Evolutionary conservation across 495 filamentous ascomycete genomes (phyloP), one percentile per base, ranked within the genome.

Genomic region (Penicillium verhagenii): DNA sequence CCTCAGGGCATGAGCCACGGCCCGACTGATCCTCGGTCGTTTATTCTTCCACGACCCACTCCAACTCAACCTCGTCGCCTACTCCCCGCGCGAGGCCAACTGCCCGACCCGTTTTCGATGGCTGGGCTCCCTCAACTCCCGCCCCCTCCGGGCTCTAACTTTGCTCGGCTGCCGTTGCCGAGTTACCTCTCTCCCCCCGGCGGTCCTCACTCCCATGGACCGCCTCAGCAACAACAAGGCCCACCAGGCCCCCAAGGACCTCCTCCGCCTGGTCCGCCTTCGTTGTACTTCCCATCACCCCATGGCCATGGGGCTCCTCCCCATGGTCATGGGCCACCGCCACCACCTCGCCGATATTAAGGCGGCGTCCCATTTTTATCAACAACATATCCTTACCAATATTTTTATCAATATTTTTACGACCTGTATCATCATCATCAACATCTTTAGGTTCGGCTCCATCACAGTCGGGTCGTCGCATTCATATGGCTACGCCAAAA

Each of bases 61-160:
- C 72, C 73, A 2, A 69, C 66, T 42, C 63, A 69, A 48, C 72
- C 67, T 8, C 69, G 72, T n/a, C 73, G 69, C 11, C 60, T 76
- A 16, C 68, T 75, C 16, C 73, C 73, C 14, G 72, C 72, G 0
- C 65, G 57, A 4, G 65, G 62, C 4, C 67, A 70, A 50, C 52
- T 71, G 46, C 73, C 72, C 7, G 71, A 74, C 38, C 71, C 69
- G 6, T 74, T 75, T 54, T 50, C 68, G 9, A 61, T 67, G 57
- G 63, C 54, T 37, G 73, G 72, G 1, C 72, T 68, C 11, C 73
- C 73, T 24, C 72, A 70, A 47, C 68, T 75, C 11, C 73, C 73
- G 5, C 73, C 73, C 19, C 73, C 73, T 7, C 69, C 69, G 18
- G 73, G 73, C 7, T 74, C 72, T 0, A 72, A 73, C 52, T 75